Evolutionary conservation across 2,329 filamentous ascomycete genomes (phyloP), one percentile per base, ranked within the genome.

Genomic region (Trichoderma endophyticum): DNA sequence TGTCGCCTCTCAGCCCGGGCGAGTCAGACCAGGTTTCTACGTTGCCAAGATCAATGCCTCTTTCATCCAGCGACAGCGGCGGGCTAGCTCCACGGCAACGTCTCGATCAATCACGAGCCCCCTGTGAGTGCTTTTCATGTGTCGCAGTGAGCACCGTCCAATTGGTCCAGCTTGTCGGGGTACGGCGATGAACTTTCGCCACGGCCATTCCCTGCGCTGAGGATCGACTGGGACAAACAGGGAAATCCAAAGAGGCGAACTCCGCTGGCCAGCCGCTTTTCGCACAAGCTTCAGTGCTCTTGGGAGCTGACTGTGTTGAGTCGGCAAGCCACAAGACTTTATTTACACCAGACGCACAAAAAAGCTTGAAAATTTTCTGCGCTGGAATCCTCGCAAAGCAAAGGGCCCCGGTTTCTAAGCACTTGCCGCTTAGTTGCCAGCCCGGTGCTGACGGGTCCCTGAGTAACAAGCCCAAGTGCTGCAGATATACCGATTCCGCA

Each of bases 81-180:
- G 34, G 65, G 56, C 56, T 32, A 57, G 63, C 21, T 28, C 43
- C 34, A 39, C 64, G 21, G 54, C 28, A 39, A 21, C 64, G 4
- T 60, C 56, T 68, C 39, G 59, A 68, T 68, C 39, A 68, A 68
- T 68, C 54, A 60, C 65, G 54, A 68, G 65, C 26, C 65, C 51
- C 36, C 34, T 36, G 34, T 43, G 36, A 68, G 65, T 60, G 34
- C 56, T 34, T 68, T 59, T 68, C 32, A 43, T 7, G 21, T 68
- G 54, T 68, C 62, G 51, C 43, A 54, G 43, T 32, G 43, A 67
- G 51, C 51, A 39, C 32, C 6, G 21, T 67, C 24, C 51, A 67
- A 67, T 68, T 68, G 65, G 65, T 59, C 36, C 34, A 21, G 39
- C 8, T 68, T 24, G 18, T 15, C 12, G 36, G 65, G 54, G 34